phyloP scores from a whole-genome alignment of 2,329 filamentous ascomycete species.

The Ophiostoma ips region DNA sequence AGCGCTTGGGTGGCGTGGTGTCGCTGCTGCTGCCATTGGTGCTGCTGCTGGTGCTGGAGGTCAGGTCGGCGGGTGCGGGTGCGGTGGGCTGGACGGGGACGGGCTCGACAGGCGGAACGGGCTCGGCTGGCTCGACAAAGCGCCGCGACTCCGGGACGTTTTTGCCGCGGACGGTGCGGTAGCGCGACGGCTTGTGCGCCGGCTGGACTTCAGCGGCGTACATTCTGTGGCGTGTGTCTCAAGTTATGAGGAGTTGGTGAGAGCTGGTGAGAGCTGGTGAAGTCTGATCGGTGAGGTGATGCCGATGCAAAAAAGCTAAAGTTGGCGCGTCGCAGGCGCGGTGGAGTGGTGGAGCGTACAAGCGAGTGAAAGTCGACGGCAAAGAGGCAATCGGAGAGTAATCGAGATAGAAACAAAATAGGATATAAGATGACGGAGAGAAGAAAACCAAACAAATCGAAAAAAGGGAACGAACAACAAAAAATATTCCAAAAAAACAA shows the following conservation, averaged over 20 bases:
- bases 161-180: slow-evolving; percentile 21
- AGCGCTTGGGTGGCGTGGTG: neutral
- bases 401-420: neutral
- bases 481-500: too few relatives aligned
- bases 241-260: neutral
- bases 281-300: too few relatives aligned
- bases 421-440: neutral
- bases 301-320: neutral
- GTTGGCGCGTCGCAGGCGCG: too few relatives aligned
- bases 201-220: slow-evolving; percentile 9
- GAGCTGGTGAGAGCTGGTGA: too few relatives aligned
- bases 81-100: too few relatives aligned
- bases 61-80: neutral
- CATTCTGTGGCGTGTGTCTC: neutral
- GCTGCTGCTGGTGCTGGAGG: neutral
- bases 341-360: neutral
- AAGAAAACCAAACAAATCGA: neutral
- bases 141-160: slow-evolving; percentile 18
- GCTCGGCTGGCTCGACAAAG: slow-evolving; percentile 7
- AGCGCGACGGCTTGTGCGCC: slow-evolving; percentile 21
- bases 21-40: neutral
- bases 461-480: too few relatives aligned
- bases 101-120: too few relatives aligned
- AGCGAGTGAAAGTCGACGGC: neutral
- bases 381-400: neutral